Conservation (phyloP, 2,329 filamentous ascomycete species). For the Hirsutella rhossiliensis region DNA sequence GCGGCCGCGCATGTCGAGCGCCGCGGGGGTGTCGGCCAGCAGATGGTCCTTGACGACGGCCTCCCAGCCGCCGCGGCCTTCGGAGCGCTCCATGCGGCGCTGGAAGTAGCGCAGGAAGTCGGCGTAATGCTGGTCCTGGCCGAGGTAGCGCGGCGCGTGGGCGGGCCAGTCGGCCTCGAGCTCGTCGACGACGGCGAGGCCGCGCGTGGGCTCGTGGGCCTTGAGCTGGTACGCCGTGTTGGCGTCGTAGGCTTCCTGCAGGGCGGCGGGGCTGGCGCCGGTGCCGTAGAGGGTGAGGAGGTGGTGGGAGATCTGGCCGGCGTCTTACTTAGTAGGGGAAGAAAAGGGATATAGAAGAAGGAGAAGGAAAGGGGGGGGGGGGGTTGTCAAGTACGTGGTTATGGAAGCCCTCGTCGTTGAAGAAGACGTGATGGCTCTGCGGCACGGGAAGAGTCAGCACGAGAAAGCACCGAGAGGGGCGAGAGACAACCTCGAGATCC, state of each 20-base stretch:
- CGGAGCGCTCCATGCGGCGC: constrained; percentile 60
- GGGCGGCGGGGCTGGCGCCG: constrained; percentile 45
- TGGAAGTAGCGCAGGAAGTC: constrained; percentile 72
- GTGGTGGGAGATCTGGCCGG: constrained; percentile 52
- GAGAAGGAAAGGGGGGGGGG: not conserved
- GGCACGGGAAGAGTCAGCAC: not conserved
- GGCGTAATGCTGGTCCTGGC: constrained; percentile 50
- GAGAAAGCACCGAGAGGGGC: not conserved
- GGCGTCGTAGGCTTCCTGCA: constrained; percentile 52
- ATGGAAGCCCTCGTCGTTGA: constrained; percentile 64
- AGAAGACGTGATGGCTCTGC: constrained; percentile 60
- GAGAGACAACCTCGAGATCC: constrained; percentile 47
- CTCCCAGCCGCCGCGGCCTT: constrained; percentile 43
- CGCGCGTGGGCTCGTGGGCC: constrained; percentile 27
- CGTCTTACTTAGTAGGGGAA: not conserved
- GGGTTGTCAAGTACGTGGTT: constrained; percentile 64
- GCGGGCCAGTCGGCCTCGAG: constrained; percentile 40
- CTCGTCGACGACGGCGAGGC: constrained; percentile 34
- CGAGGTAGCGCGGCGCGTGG: constrained; percentile 45
- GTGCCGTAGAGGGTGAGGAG: constrained; percentile 67
- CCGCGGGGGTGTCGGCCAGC: constrained; percentile 53
- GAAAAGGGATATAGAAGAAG: not conserved
- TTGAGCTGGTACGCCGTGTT: constrained; percentile 58
- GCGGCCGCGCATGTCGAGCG: constrained; percentile 57
- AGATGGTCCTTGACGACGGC: constrained; percentile 53